These are phyloP conservation scores for Sorghum bicolor DNA, from an alignment of 176 grass and related monocot species.

Conservation along the genomic window DNA sequence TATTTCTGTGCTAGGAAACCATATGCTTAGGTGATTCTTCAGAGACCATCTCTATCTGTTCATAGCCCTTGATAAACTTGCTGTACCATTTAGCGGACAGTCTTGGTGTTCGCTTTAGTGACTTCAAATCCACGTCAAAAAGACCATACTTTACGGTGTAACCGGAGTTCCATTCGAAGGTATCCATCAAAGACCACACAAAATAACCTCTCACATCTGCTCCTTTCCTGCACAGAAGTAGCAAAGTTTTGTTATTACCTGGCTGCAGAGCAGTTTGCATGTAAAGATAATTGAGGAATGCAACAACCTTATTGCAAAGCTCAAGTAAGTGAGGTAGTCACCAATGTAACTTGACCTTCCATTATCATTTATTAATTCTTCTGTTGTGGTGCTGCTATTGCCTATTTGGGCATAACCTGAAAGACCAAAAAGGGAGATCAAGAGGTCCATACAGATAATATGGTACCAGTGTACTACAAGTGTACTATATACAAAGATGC, in stretches of 20 bases:
- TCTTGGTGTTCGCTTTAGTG: constrained; percentile 41
- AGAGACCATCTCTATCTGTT: neutral
- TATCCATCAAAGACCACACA: constrained; percentile 58
- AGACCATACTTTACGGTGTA: constrained; percentile 49
- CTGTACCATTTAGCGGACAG: constrained; percentile 54
- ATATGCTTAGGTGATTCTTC: too few species aligned
- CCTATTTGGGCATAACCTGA: constrained; percentile 49
- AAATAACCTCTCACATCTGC: constrained; percentile 71
- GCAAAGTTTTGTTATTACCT: neutral
- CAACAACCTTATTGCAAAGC: constrained; percentile 49
- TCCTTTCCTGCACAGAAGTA: constrained; percentile 48
- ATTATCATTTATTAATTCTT: constrained; percentile 48
- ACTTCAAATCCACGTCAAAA: constrained; percentile 50
- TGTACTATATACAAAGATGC: neutral
- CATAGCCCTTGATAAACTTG: constrained; percentile 41
- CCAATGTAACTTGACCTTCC: constrained; percentile 42
- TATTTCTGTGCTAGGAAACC: neutral
- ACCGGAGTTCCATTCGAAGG: constrained; percentile 60
- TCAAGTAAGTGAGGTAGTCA: constrained; percentile 46
- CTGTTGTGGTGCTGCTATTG: constrained; percentile 12
- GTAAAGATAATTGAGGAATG: neutral
- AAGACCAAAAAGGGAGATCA: neutral
- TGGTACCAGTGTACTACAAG: neutral
- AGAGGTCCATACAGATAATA: neutral
- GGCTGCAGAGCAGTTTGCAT: neutral